Evolutionary conservation across 2,329 filamentous ascomycete species (phyloP).

Genomic region (Neofusicoccum umdonicola): DNA sequence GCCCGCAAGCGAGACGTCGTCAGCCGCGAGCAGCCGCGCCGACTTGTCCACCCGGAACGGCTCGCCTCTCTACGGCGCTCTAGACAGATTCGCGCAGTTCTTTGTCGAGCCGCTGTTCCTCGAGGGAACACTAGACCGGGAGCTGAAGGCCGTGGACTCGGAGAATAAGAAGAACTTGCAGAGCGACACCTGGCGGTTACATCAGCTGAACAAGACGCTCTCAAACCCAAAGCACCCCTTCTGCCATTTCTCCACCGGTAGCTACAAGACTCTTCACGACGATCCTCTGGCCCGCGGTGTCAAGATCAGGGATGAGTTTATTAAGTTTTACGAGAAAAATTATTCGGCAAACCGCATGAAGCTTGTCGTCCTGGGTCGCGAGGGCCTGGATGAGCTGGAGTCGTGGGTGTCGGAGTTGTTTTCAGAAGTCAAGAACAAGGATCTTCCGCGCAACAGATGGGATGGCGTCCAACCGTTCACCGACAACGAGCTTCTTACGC

Average conservation of each 20-base stretch:
- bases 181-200: slow-evolving; percentile 81
- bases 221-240: slow-evolving; percentile 86
- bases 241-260: slow-evolving; percentile 89
- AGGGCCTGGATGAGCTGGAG: slow-evolving; percentile 78
- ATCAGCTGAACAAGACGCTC: slow-evolving; percentile 85
- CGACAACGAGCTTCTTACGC: slow-evolving; percentile 61
- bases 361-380: slow-evolving; percentile 78
- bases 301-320: slow-evolving; percentile 86
- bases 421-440: slow-evolving; percentile 76
- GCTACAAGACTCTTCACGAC: slow-evolving; percentile 80
- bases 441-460: slow-evolving; percentile 68
- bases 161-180: slow-evolving; percentile 98
- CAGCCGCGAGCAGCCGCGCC: slow-evolving; percentile 35
- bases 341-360: slow-evolving; percentile 96
- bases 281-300: slow-evolving; percentile 75
- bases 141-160: slow-evolving; percentile 85
- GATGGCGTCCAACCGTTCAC: slow-evolving; percentile 61
- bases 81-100: slow-evolving; percentile 92
- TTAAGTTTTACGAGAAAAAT: slow-evolving; percentile 83
- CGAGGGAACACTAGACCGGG: slow-evolving; percentile 78
- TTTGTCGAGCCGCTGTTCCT: slow-evolving; percentile 87
- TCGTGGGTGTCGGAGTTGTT: slow-evolving; percentile 83
- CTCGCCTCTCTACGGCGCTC: slow-evolving; percentile 72
- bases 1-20: slow-evolving; percentile 49
- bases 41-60: slow-evolving; percentile 37